Evolutionary conservation across 139 green algal genomes (phyloP), one percentile per base, ranked within the genome.

Genomic region (Coelastrella sp.): DNA sequence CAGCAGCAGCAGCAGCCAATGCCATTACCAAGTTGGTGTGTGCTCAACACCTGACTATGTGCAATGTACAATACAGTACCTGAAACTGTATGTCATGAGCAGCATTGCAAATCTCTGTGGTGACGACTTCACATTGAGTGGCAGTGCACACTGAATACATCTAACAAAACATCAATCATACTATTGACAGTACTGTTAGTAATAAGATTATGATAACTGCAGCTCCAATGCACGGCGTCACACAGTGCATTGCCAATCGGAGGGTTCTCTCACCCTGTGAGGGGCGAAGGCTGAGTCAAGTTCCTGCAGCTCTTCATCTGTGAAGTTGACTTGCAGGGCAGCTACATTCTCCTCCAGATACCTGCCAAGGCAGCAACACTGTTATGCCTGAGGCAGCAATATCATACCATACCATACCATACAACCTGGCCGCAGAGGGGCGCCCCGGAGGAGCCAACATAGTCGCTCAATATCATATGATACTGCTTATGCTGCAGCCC

Each of bases 271-370:
- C 20, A 80, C 74, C 74, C 58, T 80, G 25, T 80, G n/a, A 19
- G 74, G 74, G 57, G 74, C 25, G 20, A 80, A 80, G 8, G 58
- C 24, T 14, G 57, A 8, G 14, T 80, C 20, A 1, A 80, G 74
- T 7, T 80, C 12, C 3, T 80, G 57, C 12, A 80, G 24, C 8
- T 80, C 74, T 19, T 80, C 74, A 7, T 14, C 8, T n/a, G 10
- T 80, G 10, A 80, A 58, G 12, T 57, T 57, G 8, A 80, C 74
- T 17, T 4, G 8, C 74, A 80, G 74, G 14, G 74, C 74, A 80
- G 10, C 74, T n/a, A 80, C 25, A 80, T 80, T 80, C 25, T 80
- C 74, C 74, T 80, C 74, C 60, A 80, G 74, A 19, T 80, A 80
- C 25, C 74, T 80, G 20, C 4, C 17, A 78, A 15, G 20, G 17